Percentiles rank a stretch among this genome's conserved stretches.
Evolutionary conservation across 2,329 filamentous ascomycete genomes (phyloP).

Genomic region (Penicillium paneum): DNA sequence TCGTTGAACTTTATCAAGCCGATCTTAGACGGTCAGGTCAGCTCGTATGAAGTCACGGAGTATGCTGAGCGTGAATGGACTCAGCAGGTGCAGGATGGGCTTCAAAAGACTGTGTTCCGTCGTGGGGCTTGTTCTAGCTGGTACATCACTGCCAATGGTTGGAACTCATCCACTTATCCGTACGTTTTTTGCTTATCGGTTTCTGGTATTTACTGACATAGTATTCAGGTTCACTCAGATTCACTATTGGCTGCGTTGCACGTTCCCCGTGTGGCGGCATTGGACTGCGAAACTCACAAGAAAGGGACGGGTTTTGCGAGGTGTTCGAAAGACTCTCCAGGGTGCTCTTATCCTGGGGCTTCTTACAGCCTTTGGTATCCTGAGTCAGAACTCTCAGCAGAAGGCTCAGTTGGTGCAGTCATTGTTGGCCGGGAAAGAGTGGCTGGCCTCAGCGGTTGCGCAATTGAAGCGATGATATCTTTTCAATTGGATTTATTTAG

Average conservation of each 20-base stretch:
- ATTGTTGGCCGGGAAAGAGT: constrained; percentile 11
- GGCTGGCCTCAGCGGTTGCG: constrained; percentile 9
- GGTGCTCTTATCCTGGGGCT: constrained; percentile 19
- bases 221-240: constrained; percentile 48
- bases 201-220: constrained; percentile 10
- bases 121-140: constrained; percentile 48
- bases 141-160: constrained; percentile 49
- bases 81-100: constrained; percentile 45
- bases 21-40: constrained; percentile 47
- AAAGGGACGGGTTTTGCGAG: constrained; percentile 43
- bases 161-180: constrained; percentile 52
- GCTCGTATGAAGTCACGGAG: constrained; percentile 49
- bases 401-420: constrained; percentile 7
- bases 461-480: background rate
- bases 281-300: constrained; percentile 53
- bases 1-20: constrained; percentile 58
- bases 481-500: background rate
- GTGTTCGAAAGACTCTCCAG: constrained; percentile 18
- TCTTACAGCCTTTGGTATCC: constrained; percentile 17
- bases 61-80: constrained; percentile 49
- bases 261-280: constrained; percentile 54
- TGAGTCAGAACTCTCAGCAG: constrained; percentile 12
- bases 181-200: constrained; percentile 23
- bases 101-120: constrained; percentile 49
- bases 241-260: constrained; percentile 50